Evolutionary conservation across 495 filamentous ascomycete species (phyloP).

Genomic region (Xeromyces bisporus): DNA sequence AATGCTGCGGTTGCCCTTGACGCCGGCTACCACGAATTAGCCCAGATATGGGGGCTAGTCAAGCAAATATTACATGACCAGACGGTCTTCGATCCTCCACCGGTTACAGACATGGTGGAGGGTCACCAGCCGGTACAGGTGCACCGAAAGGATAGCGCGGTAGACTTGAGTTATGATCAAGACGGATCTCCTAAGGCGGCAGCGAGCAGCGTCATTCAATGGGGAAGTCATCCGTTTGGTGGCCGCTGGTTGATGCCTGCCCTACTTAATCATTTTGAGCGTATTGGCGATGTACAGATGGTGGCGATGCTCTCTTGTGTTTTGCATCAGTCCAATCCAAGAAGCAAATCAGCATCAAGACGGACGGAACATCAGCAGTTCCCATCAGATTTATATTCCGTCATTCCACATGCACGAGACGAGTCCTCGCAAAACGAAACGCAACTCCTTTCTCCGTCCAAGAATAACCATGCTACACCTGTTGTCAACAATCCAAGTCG

Average conservation of each 20-base stretch:
- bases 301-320: constrained; percentile 87
- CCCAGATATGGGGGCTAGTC: constrained; percentile 70
- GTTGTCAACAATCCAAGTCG: constrained; percentile 40
- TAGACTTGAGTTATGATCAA: constrained; percentile 15
- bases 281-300: constrained; percentile 74
- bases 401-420: constrained; percentile 10
- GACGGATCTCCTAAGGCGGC: constrained; percentile 3
- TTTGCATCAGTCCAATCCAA: constrained; percentile 45
- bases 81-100: constrained; percentile 34
- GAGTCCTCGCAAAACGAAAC: constrained; percentile 17
- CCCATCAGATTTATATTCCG: constrained; percentile 17
- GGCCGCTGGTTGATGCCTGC: constrained; percentile 49
- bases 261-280: constrained; percentile 61
- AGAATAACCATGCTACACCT: constrained; percentile 36
- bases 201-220: constrained; percentile 49
- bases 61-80: constrained; percentile 60
- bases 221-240: constrained; percentile 71
- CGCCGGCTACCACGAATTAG: constrained; percentile 55
- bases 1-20: constrained; percentile 65
- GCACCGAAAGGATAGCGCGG: constrained; percentile 15
- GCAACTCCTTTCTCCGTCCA: constrained; percentile 37
- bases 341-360: constrained; percentile 8
- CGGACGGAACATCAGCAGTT: constrained; percentile 12
- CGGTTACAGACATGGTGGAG: constrained; percentile 39
- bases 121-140: constrained; percentile 23